Base-by-base conservation (phyloP, 352 stramenopile species). In the Peronospora tabacina region DNA sequence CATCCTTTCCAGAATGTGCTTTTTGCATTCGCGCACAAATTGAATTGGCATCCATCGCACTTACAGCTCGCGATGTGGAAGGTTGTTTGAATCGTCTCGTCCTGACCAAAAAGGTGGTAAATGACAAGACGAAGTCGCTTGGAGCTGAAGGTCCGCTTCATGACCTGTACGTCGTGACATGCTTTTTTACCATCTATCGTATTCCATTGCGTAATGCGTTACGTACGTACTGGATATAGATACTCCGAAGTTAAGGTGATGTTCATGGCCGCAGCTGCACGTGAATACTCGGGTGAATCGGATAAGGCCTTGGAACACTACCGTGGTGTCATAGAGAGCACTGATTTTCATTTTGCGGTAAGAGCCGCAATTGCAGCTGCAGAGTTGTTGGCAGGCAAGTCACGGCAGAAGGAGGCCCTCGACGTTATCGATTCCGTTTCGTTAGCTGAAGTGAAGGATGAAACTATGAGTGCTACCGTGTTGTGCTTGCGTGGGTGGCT, bases 1-100 rank as follows among this genome's bases (percentile, higher is more conserved):
- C 78, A 11, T 77, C 78, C 0, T 86, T 90, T 52, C 71, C 79
- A 51, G 78, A 90, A 39, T 72, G 72, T 16, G 45, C 63, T 20
- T 48, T 86, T 16, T 87, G 75, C 20, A 61, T 90, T 8, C 63
- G 72, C 8, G 57, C 61, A 4, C 78, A 90, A 46, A 44, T 86
- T 9, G 70, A 71, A 22, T 46, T 87, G 34, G 78, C 75, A 10
- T 63, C 55, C 5, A 51, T 85, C 9, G 61, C 72, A 3, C 58
- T 87, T 12, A 32, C 34, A 5, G 37, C 44, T 7, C 70, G 68
- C 6, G 78, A 90, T 34, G 70, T 86, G 3, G 78, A 90, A 50
- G 68, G 68, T 34, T 85, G 73, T 41, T 33, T 86, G 15, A 68
- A 60, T 45, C 78, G 75, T 9, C 45, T 90, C 15, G 48, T 63